Evolutionary conservation across 495 filamentous ascomycete species (phyloP).

Genomic region (Aspergillus panamensis): DNA sequence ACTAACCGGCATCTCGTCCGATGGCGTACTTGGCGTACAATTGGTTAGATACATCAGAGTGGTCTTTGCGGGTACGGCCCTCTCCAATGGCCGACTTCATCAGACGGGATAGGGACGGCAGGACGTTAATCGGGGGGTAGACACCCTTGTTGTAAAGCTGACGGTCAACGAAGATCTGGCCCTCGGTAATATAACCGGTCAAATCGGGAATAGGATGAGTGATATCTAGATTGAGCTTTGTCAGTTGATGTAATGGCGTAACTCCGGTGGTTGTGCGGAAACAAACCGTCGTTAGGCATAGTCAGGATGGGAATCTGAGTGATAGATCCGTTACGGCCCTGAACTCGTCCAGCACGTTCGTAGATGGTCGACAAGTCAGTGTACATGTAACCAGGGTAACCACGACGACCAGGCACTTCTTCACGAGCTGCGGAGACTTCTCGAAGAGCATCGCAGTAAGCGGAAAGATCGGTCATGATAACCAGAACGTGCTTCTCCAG

Average conservation of each 20-base stretch:
- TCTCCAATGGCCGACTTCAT: constrained; percentile 99
- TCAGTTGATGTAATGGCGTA: background rate
- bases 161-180: constrained; percentile 97
- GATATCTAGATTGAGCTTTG: constrained; percentile 61
- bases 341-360: constrained; percentile 96
- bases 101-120: constrained; percentile 95
- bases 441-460: constrained; percentile 98
- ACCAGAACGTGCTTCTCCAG: constrained; percentile 99
- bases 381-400: constrained; percentile 99
- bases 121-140: constrained; percentile 98
- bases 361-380: constrained; percentile 99
- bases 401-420: constrained; percentile 98
- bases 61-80: constrained; percentile 90
- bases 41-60: constrained; percentile 98
- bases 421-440: constrained; percentile 97
- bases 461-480: constrained; percentile 95
- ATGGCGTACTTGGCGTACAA: constrained; percentile 99
- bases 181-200: constrained; percentile 98
- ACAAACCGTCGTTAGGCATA: constrained; percentile 93
- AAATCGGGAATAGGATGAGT: constrained; percentile 99
- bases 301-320: constrained; percentile 98
- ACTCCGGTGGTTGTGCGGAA: background rate
- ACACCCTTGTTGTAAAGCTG: constrained; percentile 93
- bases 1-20: constrained; percentile 78
- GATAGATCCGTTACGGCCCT: constrained; percentile 96